A percentile compares a stretch with the other conserved stretches of the same genome.
Evolutionary conservation across 2,329 filamentous ascomycete species (phyloP).

Genomic region (Botrytis hyacinthi): DNA sequence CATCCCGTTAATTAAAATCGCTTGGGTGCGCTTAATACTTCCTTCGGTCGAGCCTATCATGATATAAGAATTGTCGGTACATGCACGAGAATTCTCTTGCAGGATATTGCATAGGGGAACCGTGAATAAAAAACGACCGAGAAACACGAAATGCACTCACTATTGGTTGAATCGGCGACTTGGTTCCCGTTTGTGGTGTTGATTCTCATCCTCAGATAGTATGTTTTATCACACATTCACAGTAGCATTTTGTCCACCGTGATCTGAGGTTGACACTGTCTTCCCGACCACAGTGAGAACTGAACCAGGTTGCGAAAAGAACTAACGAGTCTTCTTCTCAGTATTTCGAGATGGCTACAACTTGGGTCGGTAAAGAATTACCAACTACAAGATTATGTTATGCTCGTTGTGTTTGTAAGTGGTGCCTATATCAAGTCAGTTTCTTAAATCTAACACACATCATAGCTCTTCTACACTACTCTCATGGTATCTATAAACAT

Average conservation of each 20-base stretch:
- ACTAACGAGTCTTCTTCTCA: slow-evolving; percentile 24
- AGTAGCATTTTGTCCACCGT: neutral
- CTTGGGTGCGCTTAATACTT: neutral
- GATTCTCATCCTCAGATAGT: slow-evolving; percentile 39
- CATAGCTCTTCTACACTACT: slow-evolving; percentile 50
- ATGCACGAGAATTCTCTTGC: neutral
- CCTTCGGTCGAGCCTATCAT: neutral
- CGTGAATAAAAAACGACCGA: neutral
- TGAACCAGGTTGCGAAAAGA: neutral
- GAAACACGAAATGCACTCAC: neutral
- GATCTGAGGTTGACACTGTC: neutral
- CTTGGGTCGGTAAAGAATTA: slow-evolving; percentile 49
- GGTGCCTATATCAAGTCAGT: neutral
- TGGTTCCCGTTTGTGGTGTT: slow-evolving; percentile 44
- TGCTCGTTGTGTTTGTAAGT: slow-evolving; percentile 52
- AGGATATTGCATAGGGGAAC: neutral
- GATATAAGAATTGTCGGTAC: neutral
- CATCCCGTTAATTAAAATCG: neutral
- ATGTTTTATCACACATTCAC: slow-evolving; percentile 22
- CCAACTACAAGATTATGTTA: slow-evolving; percentile 55
- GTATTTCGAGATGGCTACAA: slow-evolving; percentile 43
- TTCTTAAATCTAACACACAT: neutral
- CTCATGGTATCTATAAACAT: slow-evolving; percentile 56
- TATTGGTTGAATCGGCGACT: slow-evolving; percentile 44
- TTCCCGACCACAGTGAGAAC: neutral